phyloP scores from a whole-genome alignment of 805 yeast genomes.

The Pichia nanzhaoensis region DNA sequence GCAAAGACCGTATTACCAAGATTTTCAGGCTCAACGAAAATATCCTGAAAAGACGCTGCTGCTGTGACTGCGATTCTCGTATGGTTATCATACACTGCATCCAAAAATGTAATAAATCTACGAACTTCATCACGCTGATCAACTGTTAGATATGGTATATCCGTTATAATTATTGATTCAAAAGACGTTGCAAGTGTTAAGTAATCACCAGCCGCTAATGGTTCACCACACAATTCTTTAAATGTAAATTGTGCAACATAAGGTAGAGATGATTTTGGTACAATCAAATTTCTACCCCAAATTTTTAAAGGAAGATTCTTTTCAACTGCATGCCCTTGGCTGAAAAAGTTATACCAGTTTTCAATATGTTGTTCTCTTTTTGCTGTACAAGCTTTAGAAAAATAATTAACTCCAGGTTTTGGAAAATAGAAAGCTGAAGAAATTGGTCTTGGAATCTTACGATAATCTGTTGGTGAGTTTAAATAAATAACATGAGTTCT shows the following conservation, averaged over 20 bases:
- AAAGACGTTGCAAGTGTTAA: slow-evolving; percentile 71
- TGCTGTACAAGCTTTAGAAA: slow-evolving; percentile 41
- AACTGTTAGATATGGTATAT: slow-evolving; percentile 79
- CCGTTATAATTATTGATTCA: slow-evolving; percentile 79
- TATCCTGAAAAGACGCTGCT: slow-evolving; percentile 74
- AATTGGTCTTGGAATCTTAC: slow-evolving; percentile 79
- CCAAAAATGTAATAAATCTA: slow-evolving; percentile 88
- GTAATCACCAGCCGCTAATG: slow-evolving; percentile 92
- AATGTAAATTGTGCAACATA: slow-evolving; percentile 87
- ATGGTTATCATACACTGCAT: slow-evolving; percentile 91
- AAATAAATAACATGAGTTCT: slow-evolving; percentile 72
- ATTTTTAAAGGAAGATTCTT: slow-evolving; percentile 41
- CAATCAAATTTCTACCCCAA: slow-evolving; percentile 81
- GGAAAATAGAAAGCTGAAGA: slow-evolving; percentile 77
- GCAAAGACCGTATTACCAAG: slow-evolving; percentile 41
- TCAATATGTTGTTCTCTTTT: slow-evolving; percentile 57
- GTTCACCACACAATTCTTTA: slow-evolving; percentile 77
- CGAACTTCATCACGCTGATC: slow-evolving; percentile 78
- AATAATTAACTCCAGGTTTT: slow-evolving; percentile 50
- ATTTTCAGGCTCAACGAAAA: slow-evolving; percentile 79
- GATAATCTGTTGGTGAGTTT: slow-evolving; percentile 89
- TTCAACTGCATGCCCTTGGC: slow-evolving; percentile 47
- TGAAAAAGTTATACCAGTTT: slow-evolving; percentile 74
- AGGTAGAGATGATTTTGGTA: slow-evolving; percentile 73
- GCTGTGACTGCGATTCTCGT: slow-evolving; percentile 85